Percentiles rank a stretch among this genome's conserved stretches.
Conservation (phyloP, 176 grass and related monocot genomes). For the Elaeis guineensis region DNA sequence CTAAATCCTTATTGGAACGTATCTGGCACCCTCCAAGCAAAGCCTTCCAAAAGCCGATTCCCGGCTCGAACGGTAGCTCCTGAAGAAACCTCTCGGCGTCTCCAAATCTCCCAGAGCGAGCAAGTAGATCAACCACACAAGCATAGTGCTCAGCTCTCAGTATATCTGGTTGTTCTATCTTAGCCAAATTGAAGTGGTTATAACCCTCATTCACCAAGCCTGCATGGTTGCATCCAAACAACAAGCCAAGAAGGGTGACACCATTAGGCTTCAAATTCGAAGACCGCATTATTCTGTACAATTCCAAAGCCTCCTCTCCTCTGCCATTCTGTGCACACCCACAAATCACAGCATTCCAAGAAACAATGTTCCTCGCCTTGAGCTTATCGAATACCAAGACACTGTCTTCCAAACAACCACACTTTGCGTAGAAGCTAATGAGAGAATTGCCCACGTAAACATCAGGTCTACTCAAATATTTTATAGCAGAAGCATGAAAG, state of each 20-base stretch:
- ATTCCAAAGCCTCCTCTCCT: no score
- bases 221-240: conserved; percentile 77
- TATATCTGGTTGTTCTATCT: conserved; percentile 37
- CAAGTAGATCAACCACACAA: conserved; percentile 61
- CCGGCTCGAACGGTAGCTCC: conserved; percentile 56
- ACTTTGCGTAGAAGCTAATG: conserved; percentile 76
- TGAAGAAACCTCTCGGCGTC: conserved; percentile 61
- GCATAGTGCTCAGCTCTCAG: conserved; percentile 71
- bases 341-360: conserved; percentile 26
- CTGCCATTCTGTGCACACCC: no score
- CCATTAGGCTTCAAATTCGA: conserved; percentile 34
- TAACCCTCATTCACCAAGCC: conserved; percentile 64
- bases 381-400: conserved; percentile 44
- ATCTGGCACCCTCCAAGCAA: conserved; percentile 58
- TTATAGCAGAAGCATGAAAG: conserved; percentile 69
- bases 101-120: conserved; percentile 42
- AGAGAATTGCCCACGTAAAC: conserved; percentile 60
- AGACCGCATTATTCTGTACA: conserved; percentile 28
- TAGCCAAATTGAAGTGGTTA: conserved; percentile 34
- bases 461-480: conserved; percentile 44
- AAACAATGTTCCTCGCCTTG: conserved; percentile 42
- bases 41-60: conserved; percentile 82
- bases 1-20: conserved; percentile 46
- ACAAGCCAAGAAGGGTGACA: conserved; percentile 51
- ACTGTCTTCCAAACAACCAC: conserved; percentile 67